Evolutionary conservation across 2,329 filamentous ascomycete species (phyloP).

Genomic region (Teratosphaeria epicoccoides): DNA sequence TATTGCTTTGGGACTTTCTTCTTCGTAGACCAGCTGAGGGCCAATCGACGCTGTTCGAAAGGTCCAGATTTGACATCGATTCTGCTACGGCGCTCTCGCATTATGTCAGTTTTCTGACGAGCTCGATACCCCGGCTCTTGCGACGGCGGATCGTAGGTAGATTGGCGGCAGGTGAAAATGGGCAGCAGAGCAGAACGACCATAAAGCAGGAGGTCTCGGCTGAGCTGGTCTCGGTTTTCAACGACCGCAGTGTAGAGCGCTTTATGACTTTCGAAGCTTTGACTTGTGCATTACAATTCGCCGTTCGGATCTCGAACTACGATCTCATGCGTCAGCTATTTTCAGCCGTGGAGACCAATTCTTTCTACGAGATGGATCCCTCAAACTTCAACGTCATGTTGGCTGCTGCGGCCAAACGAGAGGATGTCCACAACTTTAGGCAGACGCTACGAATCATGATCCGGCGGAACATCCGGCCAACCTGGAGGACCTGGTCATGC

Average conservation of each 20-base stretch:
- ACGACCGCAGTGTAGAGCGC: neutral
- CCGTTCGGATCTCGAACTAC: constrained; percentile 11
- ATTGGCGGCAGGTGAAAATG: neutral
- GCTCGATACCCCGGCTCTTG: constrained; percentile 2
- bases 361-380: constrained; percentile 7
- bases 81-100: neutral
- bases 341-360: constrained; percentile 8
- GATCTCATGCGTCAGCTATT: constrained; percentile 12
- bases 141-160: neutral
- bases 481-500: constrained; percentile 14
- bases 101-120: constrained; percentile 1
- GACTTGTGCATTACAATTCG: constrained; percentile 11
- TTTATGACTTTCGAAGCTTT: constrained; percentile 13
- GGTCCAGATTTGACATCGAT: neutral
- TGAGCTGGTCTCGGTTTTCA: constrained; percentile 3
- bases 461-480: constrained; percentile 8
- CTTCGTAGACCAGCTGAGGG: too few relatives aligned
- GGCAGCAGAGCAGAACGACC: neutral
- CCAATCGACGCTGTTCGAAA: neutral
- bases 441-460: constrained; percentile 18
- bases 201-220: neutral
- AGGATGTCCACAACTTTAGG: constrained; percentile 20
- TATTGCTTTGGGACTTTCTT: neutral
- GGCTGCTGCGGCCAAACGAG: constrained; percentile 10
- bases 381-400: constrained; percentile 17